phyloP scores from a whole-genome alignment of 768 basidiomycete species.

The Porphyrellus cyaneotinctus region DNA sequence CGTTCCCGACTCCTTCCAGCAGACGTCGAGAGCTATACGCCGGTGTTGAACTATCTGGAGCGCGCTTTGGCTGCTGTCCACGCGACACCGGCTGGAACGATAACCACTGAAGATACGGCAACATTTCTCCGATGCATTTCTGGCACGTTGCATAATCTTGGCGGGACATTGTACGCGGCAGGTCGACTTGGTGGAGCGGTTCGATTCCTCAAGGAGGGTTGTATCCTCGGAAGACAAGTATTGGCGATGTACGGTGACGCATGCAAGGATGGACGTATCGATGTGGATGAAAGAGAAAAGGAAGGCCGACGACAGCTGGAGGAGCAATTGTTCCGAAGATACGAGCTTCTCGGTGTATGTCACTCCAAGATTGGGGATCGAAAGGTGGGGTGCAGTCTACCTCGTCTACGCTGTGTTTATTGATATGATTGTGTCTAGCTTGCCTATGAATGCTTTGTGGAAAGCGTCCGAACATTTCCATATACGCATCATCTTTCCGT shows the following conservation, averaged over 20 bases:
- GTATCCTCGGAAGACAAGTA: slow-evolving; percentile 48
- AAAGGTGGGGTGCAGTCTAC: slow-evolving; percentile 44
- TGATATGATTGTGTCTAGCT: slow-evolving; percentile 36
- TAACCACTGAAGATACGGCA: slow-evolving; percentile 27
- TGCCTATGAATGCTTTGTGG: slow-evolving; percentile 54
- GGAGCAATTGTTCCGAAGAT: slow-evolving; percentile 65
- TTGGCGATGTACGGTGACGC: slow-evolving; percentile 29
- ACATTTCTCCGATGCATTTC: slow-evolving; percentile 68
- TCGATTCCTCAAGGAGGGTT: slow-evolving; percentile 62
- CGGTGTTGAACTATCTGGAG: slow-evolving; percentile 44
- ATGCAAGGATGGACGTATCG: slow-evolving; percentile 3
- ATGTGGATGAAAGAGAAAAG: slow-evolving; percentile 27
- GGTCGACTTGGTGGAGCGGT: slow-evolving; percentile 58
- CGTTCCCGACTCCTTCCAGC: slow-evolving; percentile 38
- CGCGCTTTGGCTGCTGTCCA: slow-evolving; percentile 35
- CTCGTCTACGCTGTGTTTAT: background rate
- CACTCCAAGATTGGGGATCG: slow-evolving; percentile 74
- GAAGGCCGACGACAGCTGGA: slow-evolving; percentile 56
- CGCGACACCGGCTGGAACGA: slow-evolving; percentile 1
- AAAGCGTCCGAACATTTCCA: slow-evolving; percentile 53
- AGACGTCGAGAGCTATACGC: slow-evolving; percentile 45
- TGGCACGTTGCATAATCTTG: slow-evolving; percentile 67
- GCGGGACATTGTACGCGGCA: slow-evolving; percentile 65
- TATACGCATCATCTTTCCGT: slow-evolving; percentile 30
- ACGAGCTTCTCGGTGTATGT: slow-evolving; percentile 80